Evolutionary conservation across 2,329 filamentous ascomycete species (phyloP), one percentile per base, ranked within the genome.

Genomic region (Xylariaceae sp.): DNA sequence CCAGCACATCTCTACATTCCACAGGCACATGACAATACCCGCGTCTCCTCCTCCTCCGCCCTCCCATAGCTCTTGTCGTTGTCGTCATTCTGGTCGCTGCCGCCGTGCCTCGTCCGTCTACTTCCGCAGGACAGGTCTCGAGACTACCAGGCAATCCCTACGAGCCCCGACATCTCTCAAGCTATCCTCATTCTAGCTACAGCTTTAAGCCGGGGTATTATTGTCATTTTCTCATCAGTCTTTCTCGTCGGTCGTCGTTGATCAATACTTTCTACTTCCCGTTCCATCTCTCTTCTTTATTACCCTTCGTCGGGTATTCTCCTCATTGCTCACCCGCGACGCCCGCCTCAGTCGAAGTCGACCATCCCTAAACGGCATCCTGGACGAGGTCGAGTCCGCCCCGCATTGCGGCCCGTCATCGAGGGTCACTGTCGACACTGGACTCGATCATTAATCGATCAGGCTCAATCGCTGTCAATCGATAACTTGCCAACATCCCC

Each of bases 61-160:
- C 41, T 43, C 29, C 41, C 6, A 8, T 41, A 2, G 1, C 26
- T 43, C n/a, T 45, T 12, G 4, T n/a, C 12, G 4, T 45, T 8
- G 29, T 45, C 43, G 12, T 29, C 11, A 6, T n/a, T 6, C 29
- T 29, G 31, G 7, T 45, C 4, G 8, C 12, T 30, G 27, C 31
- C n/a, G 19, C 19, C 19, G 19, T 19, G 19, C 19, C 19, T 19
- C 19, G 19, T 19, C 19, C 19, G 19, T 19, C 19, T 19, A 19
- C 19, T 19, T 19, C 19, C 19, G 19, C 19, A 19, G 19, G 19
- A 19, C 19, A 19, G 19, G 19, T 19, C 19, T 19, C 19, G 19
- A 19, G 45, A 35, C 49, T 52, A 45, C 43, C 40, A 47, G 54
- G 41, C 31, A 47, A 57, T 52, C 55, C 55, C 56, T 58, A 53